These are phyloP conservation scores for Aspergillus pseudoglaucus DNA, from an alignment of 2,329 filamentous ascomycete species.

Conservation along the genomic window DNA sequence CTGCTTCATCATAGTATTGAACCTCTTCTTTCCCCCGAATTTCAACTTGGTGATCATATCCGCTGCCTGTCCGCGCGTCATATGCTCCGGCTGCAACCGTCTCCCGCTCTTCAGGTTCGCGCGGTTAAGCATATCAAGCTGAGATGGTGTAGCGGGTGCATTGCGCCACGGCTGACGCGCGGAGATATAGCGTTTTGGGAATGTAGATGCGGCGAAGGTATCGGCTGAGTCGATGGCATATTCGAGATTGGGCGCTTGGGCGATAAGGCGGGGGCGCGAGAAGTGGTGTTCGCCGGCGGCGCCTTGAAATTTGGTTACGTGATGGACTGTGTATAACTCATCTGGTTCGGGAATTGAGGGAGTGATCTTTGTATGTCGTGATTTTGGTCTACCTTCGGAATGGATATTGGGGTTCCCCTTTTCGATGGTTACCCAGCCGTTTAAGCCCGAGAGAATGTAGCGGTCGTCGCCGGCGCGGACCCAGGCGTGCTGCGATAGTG, in stretches of 20 bases:
- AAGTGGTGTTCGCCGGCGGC: constrained; percentile 48
- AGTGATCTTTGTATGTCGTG: constrained; percentile 14
- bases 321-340: constrained; percentile 24
- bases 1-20: constrained; percentile 41
- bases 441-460: constrained; percentile 63
- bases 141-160: constrained; percentile 52
- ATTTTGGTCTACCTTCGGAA: constrained; percentile 28
- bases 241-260: constrained; percentile 58
- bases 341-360: not conserved
- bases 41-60: constrained; percentile 93
- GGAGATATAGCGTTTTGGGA: constrained; percentile 61
- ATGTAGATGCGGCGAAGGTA: constrained; percentile 64
- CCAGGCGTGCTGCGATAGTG: constrained; percentile 72
- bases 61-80: constrained; percentile 73
- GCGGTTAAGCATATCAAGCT: constrained; percentile 40
- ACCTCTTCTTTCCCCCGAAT: constrained; percentile 65
- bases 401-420: constrained; percentile 11
- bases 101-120: constrained; percentile 16
- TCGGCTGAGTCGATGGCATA: constrained; percentile 81
- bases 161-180: constrained; percentile 65
- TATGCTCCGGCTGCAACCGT: constrained; percentile 26
- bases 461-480: constrained; percentile 65
- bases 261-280: constrained; percentile 62
- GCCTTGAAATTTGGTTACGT: constrained; percentile 25
- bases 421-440: constrained; percentile 55